Evolutionary conservation across 371 early-diverging fungal genomes (phyloP), one percentile per base, ranked within the genome.

Genomic region (Saksenaea vasiformis): DNA sequence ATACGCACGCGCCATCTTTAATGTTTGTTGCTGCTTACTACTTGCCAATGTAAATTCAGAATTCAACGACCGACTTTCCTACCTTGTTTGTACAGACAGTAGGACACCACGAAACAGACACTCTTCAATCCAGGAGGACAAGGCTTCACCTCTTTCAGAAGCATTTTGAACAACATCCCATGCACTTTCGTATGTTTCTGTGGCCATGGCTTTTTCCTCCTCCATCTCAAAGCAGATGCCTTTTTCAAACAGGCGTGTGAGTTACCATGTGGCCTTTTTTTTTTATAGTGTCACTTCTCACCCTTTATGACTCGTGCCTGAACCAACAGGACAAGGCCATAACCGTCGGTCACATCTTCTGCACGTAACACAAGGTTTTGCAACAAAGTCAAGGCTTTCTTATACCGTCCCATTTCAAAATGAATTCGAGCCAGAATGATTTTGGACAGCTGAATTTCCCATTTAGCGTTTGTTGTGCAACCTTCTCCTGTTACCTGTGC

Each of bases 101-200:
- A 90, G 66, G 4, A 85, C 73, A 5, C 80, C 78, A 31, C 88
- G 82, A 65, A 90, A 90, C 61, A 90, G 74, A 28, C 88, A 86
- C 44, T 86, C 86, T 57, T 91, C 90, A 8, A 86, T 64, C 91
- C 92, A 91, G 60, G 74, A 76, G 9, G 73, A 70, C 56, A 87
- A 71, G 64, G 87, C 83, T 28, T 83, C 87, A 22, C 51, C 51
- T 47, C 51, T 47, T 22, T 47, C 51, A 4, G 51, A 19, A 43
- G 73, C 64, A 26, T 74, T 72, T 47, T 85, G 84, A 8, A 81
- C 73, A 3, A 82, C 75, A 22, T 56, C 39, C 51, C 82, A 67
- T 14, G 84, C 90, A 36, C 76, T 68, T 13, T 85, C 80, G 58
- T 90, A 90, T 1, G 76, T 70, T 5, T 71, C 80, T 31, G 84